A percentile compares a stretch with the other conserved stretches of the same genome.
Conservation (phyloP, 768 basidiomycete genomes). For the Tephrocybe sp. region DNA sequence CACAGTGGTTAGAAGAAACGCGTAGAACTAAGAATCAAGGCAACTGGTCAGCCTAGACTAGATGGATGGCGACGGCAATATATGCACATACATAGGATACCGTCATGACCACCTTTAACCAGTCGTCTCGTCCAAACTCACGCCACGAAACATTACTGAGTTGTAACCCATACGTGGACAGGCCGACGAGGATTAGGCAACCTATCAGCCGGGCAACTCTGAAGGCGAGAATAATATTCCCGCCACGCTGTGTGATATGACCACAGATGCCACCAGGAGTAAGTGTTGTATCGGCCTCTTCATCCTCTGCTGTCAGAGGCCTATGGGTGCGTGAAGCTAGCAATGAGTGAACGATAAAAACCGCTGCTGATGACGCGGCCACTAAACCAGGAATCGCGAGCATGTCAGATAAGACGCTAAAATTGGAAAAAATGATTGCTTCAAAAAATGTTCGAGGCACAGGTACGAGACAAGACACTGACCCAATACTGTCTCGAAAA, state of each 20-base stretch:
- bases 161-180: conserved; percentile 43
- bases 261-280: conserved; percentile 31
- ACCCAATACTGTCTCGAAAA: conserved; percentile 1
- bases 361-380: conserved; percentile 14
- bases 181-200: conserved; percentile 45
- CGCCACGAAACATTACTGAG: not conserved
- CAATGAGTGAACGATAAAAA: conserved; percentile 15
- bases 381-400: conserved; percentile 19
- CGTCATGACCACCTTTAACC: conserved; percentile 29
- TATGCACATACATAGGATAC: conserved; percentile 33
- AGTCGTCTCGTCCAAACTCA: conserved; percentile 15
- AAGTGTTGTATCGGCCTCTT: not conserved
- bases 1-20: conserved; percentile 41
- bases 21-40: conserved; percentile 36
- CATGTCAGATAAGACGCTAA: conserved; percentile 11
- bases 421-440: not conserved
- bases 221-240: conserved; percentile 44
- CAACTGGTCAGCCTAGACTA: not conserved
- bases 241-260: conserved; percentile 45
- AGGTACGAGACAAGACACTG: not conserved
- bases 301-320: conserved; percentile 3
- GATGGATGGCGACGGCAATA: not conserved
- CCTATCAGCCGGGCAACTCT: conserved; percentile 46
- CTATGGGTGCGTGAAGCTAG: conserved; percentile 9
- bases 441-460: not conserved